A percentile compares a stretch with the other conserved stretches of the same genome.
phyloP scores from a whole-genome alignment of 148 eudicot species.

The Dianthus caryophyllus region DNA sequence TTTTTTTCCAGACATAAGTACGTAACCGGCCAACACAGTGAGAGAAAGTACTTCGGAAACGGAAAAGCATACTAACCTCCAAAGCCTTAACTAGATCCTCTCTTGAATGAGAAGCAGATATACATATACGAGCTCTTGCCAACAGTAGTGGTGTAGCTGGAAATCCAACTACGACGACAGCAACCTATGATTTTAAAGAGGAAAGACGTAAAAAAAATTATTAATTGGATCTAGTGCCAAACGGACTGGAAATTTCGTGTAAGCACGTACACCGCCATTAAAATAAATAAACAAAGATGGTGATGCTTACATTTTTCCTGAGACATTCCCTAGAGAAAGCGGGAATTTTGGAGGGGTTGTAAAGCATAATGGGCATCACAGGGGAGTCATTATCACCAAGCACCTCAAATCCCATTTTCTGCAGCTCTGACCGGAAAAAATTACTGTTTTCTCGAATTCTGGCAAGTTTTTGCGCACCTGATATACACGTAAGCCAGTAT shows the following conservation, averaged over 20 bases:
- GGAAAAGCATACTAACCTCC: slow-evolving; percentile 42
- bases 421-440: slow-evolving; percentile 82
- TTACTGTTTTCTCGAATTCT: slow-evolving; percentile 71
- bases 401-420: slow-evolving; percentile 86
- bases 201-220: not conserved
- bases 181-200: slow-evolving; percentile 43
- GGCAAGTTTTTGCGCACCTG: slow-evolving; percentile 90
- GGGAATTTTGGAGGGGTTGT: slow-evolving; percentile 84
- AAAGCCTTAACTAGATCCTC: slow-evolving; percentile 75
- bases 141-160: slow-evolving; percentile 89
- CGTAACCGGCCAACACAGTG: not conserved
- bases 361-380: slow-evolving; percentile 87
- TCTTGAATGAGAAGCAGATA: slow-evolving; percentile 86
- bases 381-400: slow-evolving; percentile 87
- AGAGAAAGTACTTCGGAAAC: not conserved
- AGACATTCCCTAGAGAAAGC: slow-evolving; percentile 95
- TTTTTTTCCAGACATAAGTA: too few relatives aligned
- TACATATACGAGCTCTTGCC: slow-evolving; percentile 89
- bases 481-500: not conserved
- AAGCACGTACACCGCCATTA: not conserved
- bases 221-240: not conserved
- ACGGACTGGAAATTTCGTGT: not conserved
- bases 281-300: not conserved
- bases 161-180: slow-evolving; percentile 86
- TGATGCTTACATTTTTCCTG: slow-evolving; percentile 60